phyloP scores from a whole-genome alignment of 495 filamentous ascomycete species.

The Lasiosphaeria hispida region DNA sequence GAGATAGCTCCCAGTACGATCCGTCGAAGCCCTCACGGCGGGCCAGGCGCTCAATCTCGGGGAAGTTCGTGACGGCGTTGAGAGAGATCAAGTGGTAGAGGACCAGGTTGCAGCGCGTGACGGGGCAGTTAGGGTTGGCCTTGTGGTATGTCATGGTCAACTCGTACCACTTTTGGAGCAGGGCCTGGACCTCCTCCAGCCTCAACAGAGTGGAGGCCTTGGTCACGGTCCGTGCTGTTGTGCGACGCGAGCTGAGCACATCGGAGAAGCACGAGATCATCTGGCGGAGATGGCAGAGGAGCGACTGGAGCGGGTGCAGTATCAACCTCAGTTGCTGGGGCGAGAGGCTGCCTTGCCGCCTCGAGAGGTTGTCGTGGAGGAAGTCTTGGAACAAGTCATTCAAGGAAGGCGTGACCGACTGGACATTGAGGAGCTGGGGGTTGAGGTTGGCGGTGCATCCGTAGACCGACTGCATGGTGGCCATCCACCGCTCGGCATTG shows the following conservation, averaged over 20 bases:
- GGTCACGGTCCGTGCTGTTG: constrained; percentile 39
- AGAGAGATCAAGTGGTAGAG: constrained; percentile 64
- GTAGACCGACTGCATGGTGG: constrained; percentile 49
- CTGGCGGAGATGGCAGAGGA: constrained; percentile 49
- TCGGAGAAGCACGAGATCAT: constrained; percentile 48
- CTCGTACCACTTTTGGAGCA: constrained; percentile 59
- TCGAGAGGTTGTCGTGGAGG: constrained; percentile 42
- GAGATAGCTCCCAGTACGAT: constrained; percentile 45
- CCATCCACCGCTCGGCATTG: constrained; percentile 47
- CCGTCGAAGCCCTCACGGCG: constrained; percentile 51
- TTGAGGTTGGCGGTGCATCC: constrained; percentile 34
- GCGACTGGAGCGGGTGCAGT: constrained; percentile 51
- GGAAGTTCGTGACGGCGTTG: constrained; percentile 57
- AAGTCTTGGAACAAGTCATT: constrained; percentile 57
- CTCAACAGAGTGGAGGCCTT: constrained; percentile 50
- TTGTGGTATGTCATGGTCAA: constrained; percentile 41
- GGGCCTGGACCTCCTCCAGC: constrained; percentile 53
- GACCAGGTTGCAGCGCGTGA: constrained; percentile 54
- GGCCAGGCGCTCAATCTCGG: constrained; percentile 57
- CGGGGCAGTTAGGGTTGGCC: constrained; percentile 34
- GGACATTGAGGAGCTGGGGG: constrained; percentile 37
- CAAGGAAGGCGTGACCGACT: constrained; percentile 49
- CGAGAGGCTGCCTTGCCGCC: constrained; percentile 35
- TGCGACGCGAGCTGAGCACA: constrained; percentile 29
- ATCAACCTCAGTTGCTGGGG: constrained; percentile 50